Base-by-base conservation (phyloP, 2,329 filamentous ascomycete species). In the Hysterium pulicare region DNA sequence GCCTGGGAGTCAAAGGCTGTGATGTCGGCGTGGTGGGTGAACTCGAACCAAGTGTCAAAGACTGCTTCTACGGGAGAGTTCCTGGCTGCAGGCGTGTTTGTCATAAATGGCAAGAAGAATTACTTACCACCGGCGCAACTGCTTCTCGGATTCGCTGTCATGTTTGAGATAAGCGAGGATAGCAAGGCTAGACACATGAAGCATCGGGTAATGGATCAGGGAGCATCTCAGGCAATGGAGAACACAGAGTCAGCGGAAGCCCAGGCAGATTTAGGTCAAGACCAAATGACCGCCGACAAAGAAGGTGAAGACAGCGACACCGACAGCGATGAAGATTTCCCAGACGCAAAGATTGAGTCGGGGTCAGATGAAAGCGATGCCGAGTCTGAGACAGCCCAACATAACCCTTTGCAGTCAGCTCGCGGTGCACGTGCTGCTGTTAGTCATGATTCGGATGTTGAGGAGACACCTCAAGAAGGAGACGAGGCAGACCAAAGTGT, bases 1-100 rank as follows among this genome's bases (percentile, higher is more conserved):
- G 93, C 91, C 0, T 98, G 93, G 93, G 93, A 97, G 47, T 91
- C 87, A 1, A 98, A 98, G 66, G 91, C 91, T 7, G 82, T 89
- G 13, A 95, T 97, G 87, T 85, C 87, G 15, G 90, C 91, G 7
- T 98, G 88, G 85, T 98, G 93, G 93, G 91, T 94, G 0, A 83
- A 84, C 48, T 85, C 87, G 2, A 84, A 91, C 41, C 90, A 97
- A 64, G 88, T 98, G 0, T 89, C 87, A 8, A 97, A 97, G 69
- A 87, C 82, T 24, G 84, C 86, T 0, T 76, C 83, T 1, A 82
- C 79, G 0, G 91, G 91, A 19, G 90, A 94, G 52, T 91, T 87
- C 54, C 69, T 98, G 5, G 79, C 83, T 0, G 75, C 79, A 0
- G 93, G 91, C 15, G 81, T 81, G 49, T 96, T 98, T 63, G 81